phyloP scores from a whole-genome alignment of 2,329 filamentous ascomycete species.

The Epichloe gansuensis region DNA sequence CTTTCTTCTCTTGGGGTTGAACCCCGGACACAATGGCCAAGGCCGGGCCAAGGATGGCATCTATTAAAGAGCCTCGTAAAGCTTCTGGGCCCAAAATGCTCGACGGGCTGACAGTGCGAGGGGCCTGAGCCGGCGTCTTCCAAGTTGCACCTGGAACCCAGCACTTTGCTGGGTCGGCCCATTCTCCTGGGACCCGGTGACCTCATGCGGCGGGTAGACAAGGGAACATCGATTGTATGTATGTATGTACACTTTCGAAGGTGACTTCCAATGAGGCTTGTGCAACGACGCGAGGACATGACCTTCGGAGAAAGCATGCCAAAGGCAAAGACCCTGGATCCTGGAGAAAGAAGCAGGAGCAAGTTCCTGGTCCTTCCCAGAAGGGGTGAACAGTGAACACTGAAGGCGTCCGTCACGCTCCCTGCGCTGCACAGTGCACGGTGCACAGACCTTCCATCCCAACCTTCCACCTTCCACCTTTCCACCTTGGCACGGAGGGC shows the following conservation, averaged over 20 bases:
- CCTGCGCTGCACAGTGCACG: not conserved
- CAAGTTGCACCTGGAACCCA: slow-evolving; percentile 3
- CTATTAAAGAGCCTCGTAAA: not conserved
- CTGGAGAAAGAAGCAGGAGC: not conserved
- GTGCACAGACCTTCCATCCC: no score
- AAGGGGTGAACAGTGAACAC: not conserved
- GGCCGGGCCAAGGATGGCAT: not conserved
- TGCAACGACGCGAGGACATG: not conserved
- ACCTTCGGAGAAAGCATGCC: not conserved
- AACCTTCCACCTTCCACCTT: not conserved
- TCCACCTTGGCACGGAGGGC: not conserved
- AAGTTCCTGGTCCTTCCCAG: not conserved
- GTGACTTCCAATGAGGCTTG: no score
- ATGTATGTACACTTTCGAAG: no score
- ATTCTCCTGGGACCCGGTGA: slow-evolving; percentile 8
- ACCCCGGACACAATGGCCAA: not conserved
- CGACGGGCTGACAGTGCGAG: not conserved
- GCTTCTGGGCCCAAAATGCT: not conserved
- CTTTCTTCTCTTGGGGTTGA: not conserved
- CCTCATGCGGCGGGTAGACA: not conserved
- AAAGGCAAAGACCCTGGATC: not conserved
- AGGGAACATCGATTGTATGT: no score
- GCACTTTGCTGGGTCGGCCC: slow-evolving; percentile 7
- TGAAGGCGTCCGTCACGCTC: not conserved
- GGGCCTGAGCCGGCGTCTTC: not conserved